Percentiles rank a stretch among this genome's conserved stretches.
These are phyloP conservation scores for Lasiodiplodia citricola DNA, from an alignment of 2,329 filamentous ascomycete species.

Conservation along the genomic window DNA sequence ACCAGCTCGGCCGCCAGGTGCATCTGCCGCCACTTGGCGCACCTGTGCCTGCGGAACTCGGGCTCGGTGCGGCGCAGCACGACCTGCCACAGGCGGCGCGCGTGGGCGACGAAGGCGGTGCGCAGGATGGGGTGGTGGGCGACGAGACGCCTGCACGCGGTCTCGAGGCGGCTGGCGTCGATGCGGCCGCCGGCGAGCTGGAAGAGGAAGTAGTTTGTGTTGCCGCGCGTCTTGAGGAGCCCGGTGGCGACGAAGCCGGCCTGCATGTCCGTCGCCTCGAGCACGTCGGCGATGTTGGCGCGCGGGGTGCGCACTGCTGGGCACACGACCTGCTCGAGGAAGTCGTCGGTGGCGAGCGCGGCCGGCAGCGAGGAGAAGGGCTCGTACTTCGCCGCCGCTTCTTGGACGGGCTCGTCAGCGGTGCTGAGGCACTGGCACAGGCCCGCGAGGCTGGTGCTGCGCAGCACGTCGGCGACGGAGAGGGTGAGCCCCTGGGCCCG, in stretches of 20 bases:
- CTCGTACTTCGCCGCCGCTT: background rate
- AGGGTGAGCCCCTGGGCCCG: background rate
- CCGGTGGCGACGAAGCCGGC: background rate
- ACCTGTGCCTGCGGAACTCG: conserved; percentile 40
- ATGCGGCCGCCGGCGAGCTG: background rate
- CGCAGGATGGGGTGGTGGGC: conserved; percentile 42
- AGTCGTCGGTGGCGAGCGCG: background rate
- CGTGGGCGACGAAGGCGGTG: conserved; percentile 42
- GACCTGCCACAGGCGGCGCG: conserved; percentile 42
- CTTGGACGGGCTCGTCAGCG: background rate
- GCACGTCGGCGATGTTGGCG: conserved; percentile 1
- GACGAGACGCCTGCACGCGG: conserved; percentile 33
- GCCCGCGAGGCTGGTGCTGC: conserved; percentile 2
- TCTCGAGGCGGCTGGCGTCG: background rate
- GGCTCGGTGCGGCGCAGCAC: conserved; percentile 39
- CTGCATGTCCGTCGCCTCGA: conserved; percentile 17
- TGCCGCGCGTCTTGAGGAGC: background rate
- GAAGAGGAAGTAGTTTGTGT: conserved; percentile 14
- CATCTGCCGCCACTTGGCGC: conserved; percentile 33
- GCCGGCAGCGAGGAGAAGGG: background rate
- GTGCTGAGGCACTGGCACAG: background rate
- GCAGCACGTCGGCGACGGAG: conserved; percentile 12
- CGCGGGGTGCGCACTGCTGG: background rate
- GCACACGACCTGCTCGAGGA: conserved; percentile 1
- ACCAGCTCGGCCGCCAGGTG: conserved; percentile 37